Evolutionary conservation across 768 basidiomycete species (phyloP).

Genomic region (Suillus subaureus): DNA sequence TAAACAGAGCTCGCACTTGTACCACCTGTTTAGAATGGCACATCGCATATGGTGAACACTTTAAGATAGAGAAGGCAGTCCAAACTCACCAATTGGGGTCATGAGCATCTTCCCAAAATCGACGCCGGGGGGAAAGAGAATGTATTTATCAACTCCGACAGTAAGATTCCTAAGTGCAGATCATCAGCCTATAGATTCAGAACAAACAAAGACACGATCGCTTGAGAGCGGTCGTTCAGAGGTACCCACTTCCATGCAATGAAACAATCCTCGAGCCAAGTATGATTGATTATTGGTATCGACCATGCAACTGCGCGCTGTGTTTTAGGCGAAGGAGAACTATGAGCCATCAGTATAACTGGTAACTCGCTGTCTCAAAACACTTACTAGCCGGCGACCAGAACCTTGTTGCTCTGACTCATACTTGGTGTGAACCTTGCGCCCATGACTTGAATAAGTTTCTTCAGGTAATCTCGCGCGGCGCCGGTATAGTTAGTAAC

Average conservation of each 20-base stretch:
- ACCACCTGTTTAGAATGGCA: not conserved
- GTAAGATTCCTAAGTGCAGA: conserved; percentile 46
- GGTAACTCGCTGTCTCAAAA: not conserved
- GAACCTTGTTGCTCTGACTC: conserved; percentile 72
- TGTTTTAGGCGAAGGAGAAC: conserved; percentile 57
- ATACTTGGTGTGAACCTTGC: conserved; percentile 83
- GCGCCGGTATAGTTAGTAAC: conserved; percentile 90
- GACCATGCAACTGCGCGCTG: conserved; percentile 77
- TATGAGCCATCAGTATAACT: conserved; percentile 15
- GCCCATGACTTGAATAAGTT: conserved; percentile 75
- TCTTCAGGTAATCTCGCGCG: conserved; percentile 85
- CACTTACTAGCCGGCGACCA: conserved; percentile 83
- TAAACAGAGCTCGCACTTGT: not conserved
- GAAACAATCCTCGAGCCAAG: conserved; percentile 92
- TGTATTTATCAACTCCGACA: conserved; percentile 66
- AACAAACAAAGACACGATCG: not conserved
- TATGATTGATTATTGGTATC: conserved; percentile 86
- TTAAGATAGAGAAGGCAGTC: not conserved
- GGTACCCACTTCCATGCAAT: conserved; percentile 59
- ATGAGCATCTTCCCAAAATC: conserved; percentile 56
- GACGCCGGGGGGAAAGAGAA: conserved; percentile 64
- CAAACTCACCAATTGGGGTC: conserved; percentile 13
- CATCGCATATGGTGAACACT: not conserved
- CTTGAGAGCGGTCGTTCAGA: not conserved
- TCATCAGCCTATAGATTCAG: not conserved